Conservation (phyloP, 2,329 filamentous ascomycete genomes). For the Fusarium duplospermum region DNA sequence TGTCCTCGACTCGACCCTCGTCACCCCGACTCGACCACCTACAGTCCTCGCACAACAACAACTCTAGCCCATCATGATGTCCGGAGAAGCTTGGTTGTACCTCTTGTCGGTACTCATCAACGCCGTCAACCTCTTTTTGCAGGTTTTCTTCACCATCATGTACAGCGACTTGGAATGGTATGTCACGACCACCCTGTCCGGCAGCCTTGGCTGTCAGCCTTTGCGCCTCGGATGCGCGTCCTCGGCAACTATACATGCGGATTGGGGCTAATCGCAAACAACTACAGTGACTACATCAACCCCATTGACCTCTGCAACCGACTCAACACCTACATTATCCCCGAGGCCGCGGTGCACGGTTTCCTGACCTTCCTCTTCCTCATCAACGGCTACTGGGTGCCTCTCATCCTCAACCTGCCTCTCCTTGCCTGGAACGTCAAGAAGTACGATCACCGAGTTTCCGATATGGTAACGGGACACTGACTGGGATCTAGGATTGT, state of each 20-base stretch:
- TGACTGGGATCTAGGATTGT: slow-evolving; percentile 75
- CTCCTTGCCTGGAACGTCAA: slow-evolving; percentile 94
- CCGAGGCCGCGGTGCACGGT: slow-evolving; percentile 96
- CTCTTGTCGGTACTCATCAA: slow-evolving; percentile 98
- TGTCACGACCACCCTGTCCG: slow-evolving; percentile 51
- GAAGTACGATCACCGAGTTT: slow-evolving; percentile 76
- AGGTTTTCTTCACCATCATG: slow-evolving; percentile 99
- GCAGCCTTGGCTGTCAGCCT: slow-evolving; percentile 20
- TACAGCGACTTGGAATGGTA: slow-evolving; percentile 99
- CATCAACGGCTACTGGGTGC: slow-evolving; percentile 98
- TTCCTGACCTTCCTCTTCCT: slow-evolving; percentile 96
- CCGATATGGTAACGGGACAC: not conserved
- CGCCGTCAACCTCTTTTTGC: slow-evolving; percentile 99
- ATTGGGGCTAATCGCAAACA: slow-evolving; percentile 30
- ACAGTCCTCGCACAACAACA: slow-evolving; percentile 16
- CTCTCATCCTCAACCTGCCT: slow-evolving; percentile 90
- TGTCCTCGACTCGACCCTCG: slow-evolving; percentile 36
- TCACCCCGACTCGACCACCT: slow-evolving; percentile 23
- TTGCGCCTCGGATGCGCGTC: slow-evolving; percentile 31
- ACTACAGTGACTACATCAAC: slow-evolving; percentile 95
- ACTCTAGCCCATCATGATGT: slow-evolving; percentile 70
- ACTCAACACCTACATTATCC: slow-evolving; percentile 99
- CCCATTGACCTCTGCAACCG: slow-evolving; percentile 99
- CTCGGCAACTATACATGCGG: slow-evolving; percentile 1
- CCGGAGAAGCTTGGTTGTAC: slow-evolving; percentile 98